phyloP scores from a whole-genome alignment of 179 eudicot genomes.

The Drosera spatulata region DNA sequence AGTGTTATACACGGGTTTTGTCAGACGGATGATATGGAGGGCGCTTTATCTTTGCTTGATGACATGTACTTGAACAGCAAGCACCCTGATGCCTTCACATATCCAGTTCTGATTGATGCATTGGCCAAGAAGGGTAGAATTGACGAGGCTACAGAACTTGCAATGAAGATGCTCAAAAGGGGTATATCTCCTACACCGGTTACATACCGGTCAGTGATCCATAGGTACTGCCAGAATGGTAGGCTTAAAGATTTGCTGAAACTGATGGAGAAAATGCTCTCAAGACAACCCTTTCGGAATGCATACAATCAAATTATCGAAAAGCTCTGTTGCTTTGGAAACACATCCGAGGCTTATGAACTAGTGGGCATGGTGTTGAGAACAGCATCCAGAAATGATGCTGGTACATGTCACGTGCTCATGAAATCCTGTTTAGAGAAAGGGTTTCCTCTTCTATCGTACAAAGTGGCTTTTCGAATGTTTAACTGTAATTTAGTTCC shows the following conservation, averaged over 20 bases:
- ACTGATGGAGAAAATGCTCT: constrained; percentile 50
- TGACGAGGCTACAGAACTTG: constrained; percentile 60
- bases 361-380: constrained; percentile 51
- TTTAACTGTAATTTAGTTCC: constrained; percentile 59
- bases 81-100: constrained; percentile 67
- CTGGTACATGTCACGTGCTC: constrained; percentile 52
- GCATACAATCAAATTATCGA: constrained; percentile 65
- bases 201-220: constrained; percentile 61
- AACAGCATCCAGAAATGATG: constrained; percentile 54
- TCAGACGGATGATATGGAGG: constrained; percentile 46
- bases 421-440: constrained; percentile 24
- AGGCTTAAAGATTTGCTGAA: constrained; percentile 55
- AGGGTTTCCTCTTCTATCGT: constrained; percentile 32
- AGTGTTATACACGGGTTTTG: constrained; percentile 70
- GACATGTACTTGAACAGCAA: constrained; percentile 76
- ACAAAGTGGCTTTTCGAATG: constrained; percentile 74
- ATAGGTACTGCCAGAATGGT: constrained; percentile 53
- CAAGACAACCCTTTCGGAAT: constrained; percentile 24
- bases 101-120: constrained; percentile 51
- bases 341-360: constrained; percentile 44
- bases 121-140: constrained; percentile 43
- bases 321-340: constrained; percentile 63
- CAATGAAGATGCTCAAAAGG: constrained; percentile 52
- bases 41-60: constrained; percentile 76
- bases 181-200: constrained; percentile 67